Conservation (phyloP, 805 yeast species). For the Ascoidea tarda region DNA sequence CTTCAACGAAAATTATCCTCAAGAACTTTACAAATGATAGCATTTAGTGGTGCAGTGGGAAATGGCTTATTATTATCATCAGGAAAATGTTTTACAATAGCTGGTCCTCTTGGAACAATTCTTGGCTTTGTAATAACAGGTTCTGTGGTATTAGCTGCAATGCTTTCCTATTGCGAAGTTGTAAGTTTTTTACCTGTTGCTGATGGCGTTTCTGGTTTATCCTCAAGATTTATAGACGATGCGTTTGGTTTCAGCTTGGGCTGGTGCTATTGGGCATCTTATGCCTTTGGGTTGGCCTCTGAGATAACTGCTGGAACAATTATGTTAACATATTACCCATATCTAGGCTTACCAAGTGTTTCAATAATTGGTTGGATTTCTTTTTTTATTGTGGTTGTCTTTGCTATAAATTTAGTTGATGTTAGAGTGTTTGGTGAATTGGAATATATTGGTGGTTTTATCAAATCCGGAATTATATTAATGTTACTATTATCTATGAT, state of each 20-base stretch:
- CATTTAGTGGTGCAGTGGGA: slow-evolving; percentile 67
- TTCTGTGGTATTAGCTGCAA: slow-evolving; percentile 47
- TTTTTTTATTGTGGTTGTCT: slow-evolving; percentile 32
- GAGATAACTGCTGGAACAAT: slow-evolving; percentile 73
- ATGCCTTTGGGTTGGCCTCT: slow-evolving; percentile 58
- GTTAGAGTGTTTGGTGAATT: slow-evolving; percentile 64
- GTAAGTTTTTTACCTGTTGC: slow-evolving; percentile 67
- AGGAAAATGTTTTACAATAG: slow-evolving; percentile 61
- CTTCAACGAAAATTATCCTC: slow-evolving; percentile 46
- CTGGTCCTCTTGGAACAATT: slow-evolving; percentile 68
- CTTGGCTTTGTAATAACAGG: slow-evolving; percentile 56
- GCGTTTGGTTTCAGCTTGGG: slow-evolving; percentile 67
- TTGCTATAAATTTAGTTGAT: slow-evolving; percentile 45
- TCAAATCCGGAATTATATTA: slow-evolving; percentile 41
- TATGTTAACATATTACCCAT: slow-evolving; percentile 52
- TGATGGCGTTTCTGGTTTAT: slow-evolving; percentile 63
- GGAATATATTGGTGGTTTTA: slow-evolving; percentile 45
- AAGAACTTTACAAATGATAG: slow-evolving; percentile 63
- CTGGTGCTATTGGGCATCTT: slow-evolving; percentile 60
- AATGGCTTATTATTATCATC: slow-evolving; percentile 59
- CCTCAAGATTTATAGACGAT: slow-evolving; percentile 63
- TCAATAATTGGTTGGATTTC: slow-evolving; percentile 56
- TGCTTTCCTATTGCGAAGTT: slow-evolving; percentile 70
- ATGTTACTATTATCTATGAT: slow-evolving; percentile 49
- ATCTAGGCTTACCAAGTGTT: slow-evolving; percentile 31